Evolutionary conservation across 352 stramenopile species (phyloP), one percentile per base, ranked within the genome.

Genomic region (Globisporangium cylindrosporum): DNA sequence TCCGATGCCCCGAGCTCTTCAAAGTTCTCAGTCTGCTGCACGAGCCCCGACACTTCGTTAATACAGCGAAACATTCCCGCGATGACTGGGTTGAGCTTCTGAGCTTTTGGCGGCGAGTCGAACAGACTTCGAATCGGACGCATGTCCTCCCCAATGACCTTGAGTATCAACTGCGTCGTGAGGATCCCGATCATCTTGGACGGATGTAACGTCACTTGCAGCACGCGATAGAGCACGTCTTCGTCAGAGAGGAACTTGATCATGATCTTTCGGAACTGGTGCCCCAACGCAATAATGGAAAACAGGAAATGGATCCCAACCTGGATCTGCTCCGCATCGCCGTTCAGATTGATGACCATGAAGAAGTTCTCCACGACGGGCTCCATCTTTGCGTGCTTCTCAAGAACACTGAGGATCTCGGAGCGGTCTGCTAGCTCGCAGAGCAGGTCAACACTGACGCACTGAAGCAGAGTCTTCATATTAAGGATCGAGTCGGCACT

Each of bases 121-220:
- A 92, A 87, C 29, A 90, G 34, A 25, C 51, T 75, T 29, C 70
- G 73, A 56, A 89, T 75, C 12, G 80, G 69, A 10, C 78, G 80
- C 20, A 79, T 57, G 54, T 92, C 87, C 25, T 93, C 82, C 1
- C 82, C 76, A 20, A 91, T 74, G 38, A 93, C 65, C 32, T 81
- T 85, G 22, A 93, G 66, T 41, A 93, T 59, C 14, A 93, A 63
- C 66, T 88, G 75, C 0, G 83, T 70, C 3, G 77, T 79, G 14
- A 75, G 69, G 25, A 78, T 89, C 3, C 78, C 84, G 1, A 90
- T 65, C 38, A 91, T 58, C 36, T 87, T 89, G 4, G 85, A 91
- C 4, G 86, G 84, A 64, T 95, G 82, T 27, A 93, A 70, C 48
- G 77, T 81, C 1, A 84, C 76, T 75, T 91, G 84, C 20, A 95